Base-by-base conservation (phyloP, 352 stramenopile species). In the Hyaloperonospora brassicae region DNA sequence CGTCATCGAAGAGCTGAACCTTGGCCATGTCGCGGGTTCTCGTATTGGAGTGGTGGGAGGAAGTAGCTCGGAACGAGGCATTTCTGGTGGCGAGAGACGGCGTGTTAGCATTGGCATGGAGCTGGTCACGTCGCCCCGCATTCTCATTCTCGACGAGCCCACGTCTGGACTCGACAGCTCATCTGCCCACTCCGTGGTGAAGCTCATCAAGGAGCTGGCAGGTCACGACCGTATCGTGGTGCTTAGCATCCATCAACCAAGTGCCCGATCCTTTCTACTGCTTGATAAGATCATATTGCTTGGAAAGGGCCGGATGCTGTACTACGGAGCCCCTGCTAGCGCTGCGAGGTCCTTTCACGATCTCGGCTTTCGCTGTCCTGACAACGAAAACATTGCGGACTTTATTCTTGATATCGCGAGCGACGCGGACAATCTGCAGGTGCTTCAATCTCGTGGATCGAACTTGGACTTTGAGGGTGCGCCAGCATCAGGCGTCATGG, bases 71-170 rank as follows among this genome's bases (percentile, higher is more conserved):
- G 44, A 76, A 0, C 92, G 94, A 52, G 95, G 95, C 22, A 80
- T 98, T 30, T 97, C 86, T 48, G 93, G 94, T 22, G 94, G 93
- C 14, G 94, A 98, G 62, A 79, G 89, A 31, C 91, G 96, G 23
- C 77, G 94, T 21, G 87, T 97, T 27, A 95, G 79, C 42, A 97
- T 98, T 59, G 90, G 87, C 21, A 96, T 95, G 76, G 90, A 97
- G 59, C 86, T 97, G 51, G 88, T 98, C 24, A 95, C 80, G 17
- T 89, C 74, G 42, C 77, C 80, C 11, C 83, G 90, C 64, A 89
- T 93, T 38, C 48, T 93, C 53, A 92, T 96, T 31, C 55, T 95
- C 27, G 89, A 97, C 54, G 93, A 98, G 52, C 93, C 93, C 10
- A 98, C 92, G 0, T 95, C 77, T 4, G 93, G 91, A 3, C 66